Evolutionary conservation across 1,284 basidiomycete species (phyloP), one percentile per base, ranked within the genome.

Genomic region (Rhodofomes roseus): DNA sequence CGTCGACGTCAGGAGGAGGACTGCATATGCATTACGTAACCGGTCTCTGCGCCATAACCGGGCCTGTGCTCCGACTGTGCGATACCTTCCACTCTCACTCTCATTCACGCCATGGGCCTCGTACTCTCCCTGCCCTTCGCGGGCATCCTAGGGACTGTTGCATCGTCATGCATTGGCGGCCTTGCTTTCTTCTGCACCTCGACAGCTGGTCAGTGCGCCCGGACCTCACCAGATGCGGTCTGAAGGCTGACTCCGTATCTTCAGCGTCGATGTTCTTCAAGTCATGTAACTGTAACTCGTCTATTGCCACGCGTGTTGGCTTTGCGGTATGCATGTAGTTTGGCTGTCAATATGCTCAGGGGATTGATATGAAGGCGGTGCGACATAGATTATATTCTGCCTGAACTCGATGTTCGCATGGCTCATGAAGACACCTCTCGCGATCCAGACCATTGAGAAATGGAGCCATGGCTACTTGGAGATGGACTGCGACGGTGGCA

Each of bases 231-330:
- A 31, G 20, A 14, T 39, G 20, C 36, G 9, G 22, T 8, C 18
- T 36, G 18, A 39, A 16, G 14, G 46, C 46, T 48, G 16, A 48
- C 46, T 12, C 3, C 25, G 22, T 20, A 20, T 12, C 5, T 44
- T 68, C 77, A 85, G 95, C 96, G 11, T 95, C 94, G 39, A 96
- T 98, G 79, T 93, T 99, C 77, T 97, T 90, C 85, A 97, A 97
- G 81, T 96, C 94, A 59, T 99, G 96, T 77, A 98, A 98, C 74
- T 99, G 96, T 79, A 98, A 98, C 72, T 97, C 95, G 11, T 97
- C 95, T 0, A 98, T 99, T 66, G 96, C 96, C 0, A 99, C 96
- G 39, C 90, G 96, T 70, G 90, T 99, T 60, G 96, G 96, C 41
- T 99, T 96, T 77, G 95, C 95, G 22, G 93, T 93, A 71, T 59